Conservation (phyloP, 495 filamentous ascomycete genomes). For the Talaromyces wortmannii region DNA sequence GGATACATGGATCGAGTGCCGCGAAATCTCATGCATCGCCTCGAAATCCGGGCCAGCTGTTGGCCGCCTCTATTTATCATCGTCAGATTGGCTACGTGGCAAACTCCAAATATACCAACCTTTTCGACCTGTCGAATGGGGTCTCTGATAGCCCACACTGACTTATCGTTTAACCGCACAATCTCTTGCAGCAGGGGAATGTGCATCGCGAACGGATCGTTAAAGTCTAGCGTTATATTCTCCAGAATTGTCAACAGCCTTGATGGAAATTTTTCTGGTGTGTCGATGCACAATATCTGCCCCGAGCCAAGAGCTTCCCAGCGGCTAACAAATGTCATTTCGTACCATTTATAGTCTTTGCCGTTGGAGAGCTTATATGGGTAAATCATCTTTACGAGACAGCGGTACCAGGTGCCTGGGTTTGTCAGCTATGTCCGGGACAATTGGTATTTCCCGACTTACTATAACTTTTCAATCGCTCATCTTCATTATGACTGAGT, state of each 20-base stretch:
- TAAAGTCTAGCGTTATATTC: not conserved
- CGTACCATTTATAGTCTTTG: constrained; percentile 4
- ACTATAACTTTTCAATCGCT: constrained; percentile 1
- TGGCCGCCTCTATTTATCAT: constrained; percentile 3
- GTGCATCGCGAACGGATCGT: constrained; percentile 1
- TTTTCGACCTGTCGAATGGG: constrained; percentile 17
- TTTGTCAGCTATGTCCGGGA: too few relatives aligned
- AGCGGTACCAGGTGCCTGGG: constrained; percentile 1
- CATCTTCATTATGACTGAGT: not conserved
- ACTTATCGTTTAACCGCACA: constrained; percentile 10
- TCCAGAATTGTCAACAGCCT: not conserved
- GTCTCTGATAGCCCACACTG: constrained; percentile 20
- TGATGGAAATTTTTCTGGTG: not conserved
- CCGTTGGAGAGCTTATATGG: not conserved
- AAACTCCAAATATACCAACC: not conserved
- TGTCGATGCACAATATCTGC: constrained; percentile 1
- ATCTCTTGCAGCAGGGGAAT: constrained; percentile 4
- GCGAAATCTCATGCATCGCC: constrained; percentile 36
- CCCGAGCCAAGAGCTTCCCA: not conserved
- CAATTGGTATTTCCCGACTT: not conserved
- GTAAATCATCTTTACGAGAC: constrained; percentile 3
- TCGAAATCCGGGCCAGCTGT: constrained; percentile 23
- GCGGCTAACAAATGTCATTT: constrained; percentile 1
- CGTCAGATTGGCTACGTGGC: not conserved
- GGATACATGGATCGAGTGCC: constrained; percentile 40